Evolutionary conservation across 176 grass and related monocot genomes (phyloP).

Genomic region (Rhipidocladum racemiflorum): DNA sequence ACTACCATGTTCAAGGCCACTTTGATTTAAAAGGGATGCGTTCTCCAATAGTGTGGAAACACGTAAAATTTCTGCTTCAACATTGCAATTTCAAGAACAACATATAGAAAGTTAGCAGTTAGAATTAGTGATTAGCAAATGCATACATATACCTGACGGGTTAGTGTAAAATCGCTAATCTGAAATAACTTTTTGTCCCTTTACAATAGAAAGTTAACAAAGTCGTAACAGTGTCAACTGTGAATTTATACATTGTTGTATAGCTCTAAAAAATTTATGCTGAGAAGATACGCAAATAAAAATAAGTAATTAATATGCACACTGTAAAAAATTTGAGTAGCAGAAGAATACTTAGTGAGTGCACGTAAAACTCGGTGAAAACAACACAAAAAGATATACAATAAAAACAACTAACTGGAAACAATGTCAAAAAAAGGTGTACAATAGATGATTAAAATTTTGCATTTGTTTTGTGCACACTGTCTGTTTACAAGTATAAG

Average conservation of each 20-base stretch:
- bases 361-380: background rate
- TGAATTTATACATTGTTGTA: constrained; percentile 6
- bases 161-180: constrained; percentile 47
- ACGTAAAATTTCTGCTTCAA: constrained; percentile 99
- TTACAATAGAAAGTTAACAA: background rate
- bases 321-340: background rate
- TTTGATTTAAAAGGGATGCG: constrained; percentile 77
- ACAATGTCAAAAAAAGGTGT: background rate
- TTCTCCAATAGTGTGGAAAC: constrained; percentile 95
- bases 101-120: constrained; percentile 85
- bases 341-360: background rate
- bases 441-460: background rate
- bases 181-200: background rate
- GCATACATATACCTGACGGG: constrained; percentile 37
- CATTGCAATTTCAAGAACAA: constrained; percentile 94
- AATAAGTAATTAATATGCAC: background rate
- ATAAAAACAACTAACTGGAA: constrained; percentile 4
- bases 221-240: constrained; percentile 20
- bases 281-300: constrained; percentile 12
- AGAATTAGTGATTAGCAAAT: constrained; percentile 74
- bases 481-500: background rate
- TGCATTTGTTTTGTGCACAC: background rate
- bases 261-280: constrained; percentile 12
- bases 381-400: background rate
- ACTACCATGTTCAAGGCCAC: constrained; percentile 99